Evolutionary conservation across 306 rosid species (phyloP).

Genomic region (Cicer arietinum): DNA sequence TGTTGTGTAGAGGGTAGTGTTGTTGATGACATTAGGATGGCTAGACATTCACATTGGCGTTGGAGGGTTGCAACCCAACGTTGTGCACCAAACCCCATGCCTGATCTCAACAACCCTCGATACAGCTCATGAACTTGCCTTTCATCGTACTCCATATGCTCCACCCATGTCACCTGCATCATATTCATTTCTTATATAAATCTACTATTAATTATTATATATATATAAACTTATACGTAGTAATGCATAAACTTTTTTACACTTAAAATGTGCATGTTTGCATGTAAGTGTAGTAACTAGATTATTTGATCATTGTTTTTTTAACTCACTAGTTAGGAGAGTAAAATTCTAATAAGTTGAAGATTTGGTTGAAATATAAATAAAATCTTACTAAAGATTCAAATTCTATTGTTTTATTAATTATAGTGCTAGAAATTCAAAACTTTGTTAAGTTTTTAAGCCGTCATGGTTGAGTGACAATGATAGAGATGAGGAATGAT

Average conservation of each 20-base stretch:
- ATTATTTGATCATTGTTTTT: too few species aligned
- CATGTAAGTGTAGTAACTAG: too few species aligned
- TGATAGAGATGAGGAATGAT: neutral
- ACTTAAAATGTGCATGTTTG: too few species aligned
- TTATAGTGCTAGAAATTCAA: too few species aligned
- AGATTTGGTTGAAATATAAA: too few species aligned
- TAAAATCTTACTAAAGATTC: too few species aligned
- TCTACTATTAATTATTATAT: too few species aligned
- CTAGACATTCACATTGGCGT: slow-evolving; percentile 91
- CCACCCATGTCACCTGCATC: slow-evolving; percentile 95
- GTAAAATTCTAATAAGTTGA: too few species aligned
- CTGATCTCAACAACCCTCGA: slow-evolving; percentile 76
- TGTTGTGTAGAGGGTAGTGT: slow-evolving; percentile 65
- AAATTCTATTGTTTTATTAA: too few species aligned
- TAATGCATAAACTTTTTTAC: too few species aligned
- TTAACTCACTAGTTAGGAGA: too few species aligned
- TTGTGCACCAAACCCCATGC: slow-evolving; percentile 91
- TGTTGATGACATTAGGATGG: slow-evolving; percentile 77
- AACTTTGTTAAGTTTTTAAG: neutral
- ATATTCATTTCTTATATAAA: neutral
- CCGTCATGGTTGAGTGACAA: neutral
- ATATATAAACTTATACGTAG: too few species aligned
- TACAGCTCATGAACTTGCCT: slow-evolving; percentile 81
- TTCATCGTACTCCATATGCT: slow-evolving; percentile 91
- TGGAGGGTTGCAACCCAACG: slow-evolving; percentile 94